phyloP scores from a whole-genome alignment of 352 stramenopile species.

The Saprolegnia parasitica region DNA sequence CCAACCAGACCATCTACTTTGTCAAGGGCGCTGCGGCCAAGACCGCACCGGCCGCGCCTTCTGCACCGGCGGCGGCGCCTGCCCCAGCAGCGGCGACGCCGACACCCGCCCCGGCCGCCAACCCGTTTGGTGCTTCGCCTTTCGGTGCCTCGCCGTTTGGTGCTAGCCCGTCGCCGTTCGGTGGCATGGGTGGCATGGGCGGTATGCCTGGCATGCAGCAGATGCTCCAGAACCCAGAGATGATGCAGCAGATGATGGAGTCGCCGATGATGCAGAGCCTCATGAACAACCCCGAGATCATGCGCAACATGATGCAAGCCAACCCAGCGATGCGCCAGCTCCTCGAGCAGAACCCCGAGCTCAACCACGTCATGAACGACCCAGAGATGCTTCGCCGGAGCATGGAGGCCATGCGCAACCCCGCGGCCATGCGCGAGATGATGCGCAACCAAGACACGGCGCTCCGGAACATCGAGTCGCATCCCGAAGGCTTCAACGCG shows the following conservation, averaged over 20 bases:
- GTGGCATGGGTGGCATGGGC: constrained; percentile 33
- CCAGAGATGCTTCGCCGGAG: constrained; percentile 91
- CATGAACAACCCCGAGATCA: constrained; percentile 94
- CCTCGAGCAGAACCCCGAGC: constrained; percentile 93
- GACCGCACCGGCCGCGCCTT: constrained; percentile 30
- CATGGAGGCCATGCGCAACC: constrained; percentile 97
- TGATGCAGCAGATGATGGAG: constrained; percentile 86
- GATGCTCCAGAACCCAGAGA: constrained; percentile 83
- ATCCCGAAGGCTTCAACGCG: constrained; percentile 96
- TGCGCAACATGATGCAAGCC: constrained; percentile 92
- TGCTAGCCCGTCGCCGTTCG: constrained; percentile 25
- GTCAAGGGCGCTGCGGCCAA: constrained; percentile 59
- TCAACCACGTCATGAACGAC: constrained; percentile 95
- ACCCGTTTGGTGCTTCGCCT: neutral
- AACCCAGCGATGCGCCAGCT: constrained; percentile 95
- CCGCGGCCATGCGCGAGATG: constrained; percentile 92
- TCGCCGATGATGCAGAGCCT: constrained; percentile 90
- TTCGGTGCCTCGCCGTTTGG: constrained; percentile 18
- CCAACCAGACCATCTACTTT: constrained; percentile 81
- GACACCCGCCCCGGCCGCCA: constrained; percentile 6
- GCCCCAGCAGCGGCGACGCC: constrained; percentile 31
- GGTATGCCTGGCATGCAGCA: constrained; percentile 65
- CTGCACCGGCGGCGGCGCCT: constrained; percentile 25
- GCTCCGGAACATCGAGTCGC: constrained; percentile 95
- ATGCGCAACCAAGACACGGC: constrained; percentile 97